Conservation (phyloP, 805 yeast species). For the Scheffersomyces stipitis region DNA sequence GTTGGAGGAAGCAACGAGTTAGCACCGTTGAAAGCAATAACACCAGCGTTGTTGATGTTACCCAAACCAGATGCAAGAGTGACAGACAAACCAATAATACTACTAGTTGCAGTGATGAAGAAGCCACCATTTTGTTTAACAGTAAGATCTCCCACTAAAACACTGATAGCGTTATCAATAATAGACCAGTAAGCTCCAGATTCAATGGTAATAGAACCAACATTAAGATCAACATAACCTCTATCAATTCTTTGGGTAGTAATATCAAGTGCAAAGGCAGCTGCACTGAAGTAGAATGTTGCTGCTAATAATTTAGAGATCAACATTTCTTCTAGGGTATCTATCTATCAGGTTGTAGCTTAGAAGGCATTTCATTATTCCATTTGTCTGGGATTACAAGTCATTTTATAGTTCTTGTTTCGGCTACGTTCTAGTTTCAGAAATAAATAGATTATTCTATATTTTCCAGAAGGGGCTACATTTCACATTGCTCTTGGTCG, state of each 20-base stretch:
- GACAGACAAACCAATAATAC: constrained; percentile 7
- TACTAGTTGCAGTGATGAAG: constrained; percentile 11
- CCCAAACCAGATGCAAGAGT: constrained; percentile 8
- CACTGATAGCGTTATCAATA: constrained; percentile 11
- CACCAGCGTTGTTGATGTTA: constrained; percentile 19
- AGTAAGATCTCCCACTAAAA: constrained; percentile 12
- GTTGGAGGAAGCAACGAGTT: constrained; percentile 8
- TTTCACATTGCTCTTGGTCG: too few species aligned
- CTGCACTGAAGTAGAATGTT: constrained; percentile 1
- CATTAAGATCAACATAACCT: constrained; percentile 18
- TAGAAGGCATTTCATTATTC: neutral
- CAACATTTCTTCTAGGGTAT: neutral
- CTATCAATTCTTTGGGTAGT: constrained; percentile 14
- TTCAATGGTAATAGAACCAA: constrained; percentile 11
- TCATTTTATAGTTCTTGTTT: too few species aligned
- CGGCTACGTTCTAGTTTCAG: too few species aligned
- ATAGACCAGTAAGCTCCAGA: constrained; percentile 20
- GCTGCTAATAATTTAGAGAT: neutral
- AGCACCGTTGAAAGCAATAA: constrained; percentile 13
- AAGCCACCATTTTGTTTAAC: constrained; percentile 17
- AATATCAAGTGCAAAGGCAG: constrained; percentile 2
- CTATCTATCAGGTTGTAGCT: neutral
- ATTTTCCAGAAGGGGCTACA: too few species aligned
- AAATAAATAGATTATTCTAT: too few species aligned
- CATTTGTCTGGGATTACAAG: neutral